Evolutionary conservation across 352 stramenopile species (phyloP), one percentile per base, ranked within the genome.

Genomic region (Blastocystis sp.): DNA sequence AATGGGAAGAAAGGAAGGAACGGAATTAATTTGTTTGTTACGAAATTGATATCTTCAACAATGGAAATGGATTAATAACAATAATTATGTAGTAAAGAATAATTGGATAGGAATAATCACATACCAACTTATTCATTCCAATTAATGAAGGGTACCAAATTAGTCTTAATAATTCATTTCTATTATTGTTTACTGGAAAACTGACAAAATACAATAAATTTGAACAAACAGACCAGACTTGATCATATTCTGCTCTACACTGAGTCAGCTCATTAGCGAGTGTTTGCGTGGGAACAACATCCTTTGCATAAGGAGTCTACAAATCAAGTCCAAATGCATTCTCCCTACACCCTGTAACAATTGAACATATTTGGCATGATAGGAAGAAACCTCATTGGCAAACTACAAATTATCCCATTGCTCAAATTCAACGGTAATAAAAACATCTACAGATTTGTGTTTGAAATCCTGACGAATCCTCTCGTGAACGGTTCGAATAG

Each of bases 291-390:
- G 66, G 66, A 19, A 46, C 27, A 24, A 78, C 66, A 58, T 78
- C 35, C 66, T 78, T 78, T 49, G 66, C 66, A 58, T 54, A 78
- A 21, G 66, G 66, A 24, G 66, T 78, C 66, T 78, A 54, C 7
- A 37, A 21, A 29, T 78, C 66, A 57, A 42, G 14, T 57, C 16
- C 35, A 19, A 3, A 46, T 1, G 35, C 11, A 16, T n/a, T 29
- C n/a, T 12, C 59, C 35, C 27, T 32, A 78, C 66, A 59, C 66
- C 66, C 6, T 78, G 66, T n/a, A 78, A 32, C 14, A 78, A 24
- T 49, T 78, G 66, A 21, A 46, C 39, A 39, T 59, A 78, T 32
- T 32, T 16, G 7, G 37, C 29, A 32, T 78, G 66, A 35, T 78
- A 78, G 21, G 66, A 78, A 21, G 66, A 59, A 29, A 78, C 27